Evolutionary conservation across 192 early-diverging fungal genomes (phyloP).

Genomic region (Podila horticola): DNA sequence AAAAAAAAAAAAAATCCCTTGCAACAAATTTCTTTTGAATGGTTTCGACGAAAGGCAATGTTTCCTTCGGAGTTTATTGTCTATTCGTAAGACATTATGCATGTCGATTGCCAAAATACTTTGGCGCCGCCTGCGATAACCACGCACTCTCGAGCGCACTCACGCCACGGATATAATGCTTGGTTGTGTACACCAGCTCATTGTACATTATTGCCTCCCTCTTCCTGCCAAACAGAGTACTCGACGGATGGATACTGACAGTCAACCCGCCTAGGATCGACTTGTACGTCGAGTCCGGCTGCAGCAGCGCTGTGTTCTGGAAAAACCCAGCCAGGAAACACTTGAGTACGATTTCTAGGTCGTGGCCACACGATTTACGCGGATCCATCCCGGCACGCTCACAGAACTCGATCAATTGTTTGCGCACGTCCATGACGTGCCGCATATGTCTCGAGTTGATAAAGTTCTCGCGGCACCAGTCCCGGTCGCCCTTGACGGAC

Average conservation of each 20-base stretch:
- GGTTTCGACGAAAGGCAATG: too few species aligned
- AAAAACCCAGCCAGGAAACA: conserved; percentile 93
- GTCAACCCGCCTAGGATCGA: conserved; percentile 73
- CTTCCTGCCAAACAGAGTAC: conserved; percentile 84
- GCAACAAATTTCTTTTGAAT: too few species aligned
- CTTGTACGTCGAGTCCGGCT: conserved; percentile 89
- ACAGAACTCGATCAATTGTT: conserved; percentile 87
- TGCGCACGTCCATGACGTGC: conserved; percentile 87
- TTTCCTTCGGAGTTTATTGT: too few species aligned
- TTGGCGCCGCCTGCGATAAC: conserved; percentile 82
- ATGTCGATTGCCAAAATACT: conserved; percentile 65
- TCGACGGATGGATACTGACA: conserved; percentile 91
- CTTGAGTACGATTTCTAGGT: conserved; percentile 80
- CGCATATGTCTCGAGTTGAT: conserved; percentile 88
- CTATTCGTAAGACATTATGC: not conserved
- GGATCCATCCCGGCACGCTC: conserved; percentile 74
- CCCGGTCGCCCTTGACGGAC: conserved; percentile 78
- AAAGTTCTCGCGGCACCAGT: conserved; percentile 95
- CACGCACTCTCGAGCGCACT: conserved; percentile 85
- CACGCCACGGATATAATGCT: conserved; percentile 88
- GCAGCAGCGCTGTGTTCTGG: conserved; percentile 85
- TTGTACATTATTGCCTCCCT: conserved; percentile 86
- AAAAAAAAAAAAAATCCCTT: too few species aligned
- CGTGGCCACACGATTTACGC: conserved; percentile 70
- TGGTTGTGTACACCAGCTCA: conserved; percentile 91